Conservation (phyloP, 768 basidiomycete genomes). For the Lyophyllum semitale region DNA sequence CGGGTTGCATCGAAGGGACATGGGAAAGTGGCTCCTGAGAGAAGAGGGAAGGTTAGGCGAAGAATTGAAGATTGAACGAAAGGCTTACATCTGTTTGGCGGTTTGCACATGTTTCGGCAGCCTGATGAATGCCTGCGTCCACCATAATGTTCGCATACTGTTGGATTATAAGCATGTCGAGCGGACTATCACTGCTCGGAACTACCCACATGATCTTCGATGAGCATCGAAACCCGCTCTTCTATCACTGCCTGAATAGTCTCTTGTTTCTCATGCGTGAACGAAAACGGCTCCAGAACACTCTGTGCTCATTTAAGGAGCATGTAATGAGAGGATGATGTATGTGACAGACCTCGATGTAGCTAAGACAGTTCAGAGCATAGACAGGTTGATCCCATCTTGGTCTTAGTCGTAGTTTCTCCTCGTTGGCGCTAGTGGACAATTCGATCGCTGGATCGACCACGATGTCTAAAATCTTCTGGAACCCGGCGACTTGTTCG, state of each 20-base stretch:
- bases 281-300: slow-evolving; percentile 66
- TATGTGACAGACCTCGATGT: slow-evolving; percentile 63
- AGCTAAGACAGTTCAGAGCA: slow-evolving; percentile 82
- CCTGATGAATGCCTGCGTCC: slow-evolving; percentile 55
- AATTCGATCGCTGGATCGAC: slow-evolving; percentile 83
- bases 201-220: slow-evolving; percentile 78
- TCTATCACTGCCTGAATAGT: slow-evolving; percentile 64
- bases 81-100: slow-evolving; percentile 40
- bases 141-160: slow-evolving; percentile 52
- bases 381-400: slow-evolving; percentile 86
- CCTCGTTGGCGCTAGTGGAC: slow-evolving; percentile 68
- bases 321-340: neutral
- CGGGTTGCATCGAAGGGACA: slow-evolving; percentile 64
- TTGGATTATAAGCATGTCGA: slow-evolving; percentile 4
- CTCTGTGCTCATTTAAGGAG: slow-evolving; percentile 38
- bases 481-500: slow-evolving; percentile 49
- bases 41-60: neutral
- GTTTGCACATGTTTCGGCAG: slow-evolving; percentile 43
- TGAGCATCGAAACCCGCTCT: slow-evolving; percentile 60
- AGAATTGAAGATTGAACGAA: neutral
- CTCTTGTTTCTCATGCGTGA: slow-evolving; percentile 62
- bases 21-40: slow-evolving; percentile 72
- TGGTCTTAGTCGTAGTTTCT: slow-evolving; percentile 53
- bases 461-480: slow-evolving; percentile 79
- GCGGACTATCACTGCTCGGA: neutral